phyloP scores from a whole-genome alignment of 192 early-diverging fungal genomes.

The Pilobolus umbonatus region DNA sequence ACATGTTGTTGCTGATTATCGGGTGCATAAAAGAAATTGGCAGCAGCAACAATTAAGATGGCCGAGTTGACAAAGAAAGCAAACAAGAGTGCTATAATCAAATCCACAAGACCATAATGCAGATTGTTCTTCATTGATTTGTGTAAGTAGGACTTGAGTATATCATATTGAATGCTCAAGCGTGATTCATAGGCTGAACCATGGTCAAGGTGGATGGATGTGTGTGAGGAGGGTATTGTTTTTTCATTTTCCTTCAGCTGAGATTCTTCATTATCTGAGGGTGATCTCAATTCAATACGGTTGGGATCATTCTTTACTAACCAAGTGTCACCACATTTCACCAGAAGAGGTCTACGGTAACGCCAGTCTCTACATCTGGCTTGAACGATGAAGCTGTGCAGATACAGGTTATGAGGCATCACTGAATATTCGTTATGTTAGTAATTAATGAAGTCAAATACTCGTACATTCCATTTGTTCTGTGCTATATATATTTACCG shows the following conservation, averaged over 20 bases:
- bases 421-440: too few relatives aligned
- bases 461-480: background rate
- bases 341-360: conserved; percentile 11
- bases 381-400: conserved; percentile 74
- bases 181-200: background rate
- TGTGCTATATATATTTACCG: conserved; percentile 40
- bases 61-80: conserved; percentile 74
- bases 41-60: conserved; percentile 73
- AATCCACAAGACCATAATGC: conserved; percentile 58
- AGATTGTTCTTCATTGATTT: conserved; percentile 15
- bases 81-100: conserved; percentile 60
- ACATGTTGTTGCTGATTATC: conserved; percentile 27
- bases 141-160: conserved; percentile 6
- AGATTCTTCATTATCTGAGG: too few relatives aligned
- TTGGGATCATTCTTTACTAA: background rate
- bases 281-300: too few relatives aligned
- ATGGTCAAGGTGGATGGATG: background rate
- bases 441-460: background rate
- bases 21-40: conserved; percentile 60
- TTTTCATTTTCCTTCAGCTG: background rate
- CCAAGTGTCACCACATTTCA: background rate
- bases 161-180: conserved; percentile 5
- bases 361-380: conserved; percentile 41
- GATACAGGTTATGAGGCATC: conserved; percentile 75
- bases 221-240: too few relatives aligned